These are phyloP conservation scores for Paramarasmius palmivorus DNA, from an alignment of 1,284 basidiomycete species.

Conservation along the genomic window DNA sequence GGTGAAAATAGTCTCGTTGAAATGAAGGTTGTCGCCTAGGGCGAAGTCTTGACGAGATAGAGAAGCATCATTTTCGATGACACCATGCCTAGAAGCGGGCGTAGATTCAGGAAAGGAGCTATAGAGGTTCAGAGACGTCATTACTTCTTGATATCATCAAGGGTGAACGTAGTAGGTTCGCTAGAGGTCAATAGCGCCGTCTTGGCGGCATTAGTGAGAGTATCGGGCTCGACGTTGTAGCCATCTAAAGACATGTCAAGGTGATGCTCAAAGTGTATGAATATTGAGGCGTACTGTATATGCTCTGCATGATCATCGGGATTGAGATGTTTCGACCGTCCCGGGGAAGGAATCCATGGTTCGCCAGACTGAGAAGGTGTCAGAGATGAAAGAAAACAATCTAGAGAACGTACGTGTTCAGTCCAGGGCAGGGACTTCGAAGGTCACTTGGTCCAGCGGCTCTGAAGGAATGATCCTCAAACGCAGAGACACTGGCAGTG, in stretches of 20 bases:
- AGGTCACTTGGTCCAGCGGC: slow-evolving; percentile 16
- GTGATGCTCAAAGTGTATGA: neutral
- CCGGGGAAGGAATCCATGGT: slow-evolving; percentile 22
- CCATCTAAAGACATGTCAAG: neutral
- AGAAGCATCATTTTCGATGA: slow-evolving; percentile 25
- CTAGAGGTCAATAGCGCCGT: slow-evolving; percentile 14
- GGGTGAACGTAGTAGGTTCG: slow-evolving; percentile 7
- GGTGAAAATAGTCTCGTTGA: slow-evolving; percentile 14
- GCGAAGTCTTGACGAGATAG: slow-evolving; percentile 19
- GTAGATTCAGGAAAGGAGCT: neutral
- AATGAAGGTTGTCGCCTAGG: slow-evolving; percentile 19
- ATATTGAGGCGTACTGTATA: slow-evolving; percentile 5
- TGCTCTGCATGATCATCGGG: slow-evolving; percentile 13
- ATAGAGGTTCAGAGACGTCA: neutral
- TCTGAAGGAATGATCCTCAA: neutral
- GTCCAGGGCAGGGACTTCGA: slow-evolving; percentile 21
- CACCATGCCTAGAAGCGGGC: slow-evolving; percentile 17
- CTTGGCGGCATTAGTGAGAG: slow-evolving; percentile 14
- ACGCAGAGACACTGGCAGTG: neutral
- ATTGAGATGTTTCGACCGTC: slow-evolving; percentile 20
- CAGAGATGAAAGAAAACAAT: neutral
- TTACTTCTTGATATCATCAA: slow-evolving; percentile 18
- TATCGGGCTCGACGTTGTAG: slow-evolving; percentile 2
- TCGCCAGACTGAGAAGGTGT: slow-evolving; percentile 17
- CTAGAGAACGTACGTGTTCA: slow-evolving; percentile 18